Percentiles rank a stretch among this genome's conserved stretches.
Conservation (phyloP, 2,329 filamentous ascomycete species). For the Phyllosticta citrichinensis region DNA sequence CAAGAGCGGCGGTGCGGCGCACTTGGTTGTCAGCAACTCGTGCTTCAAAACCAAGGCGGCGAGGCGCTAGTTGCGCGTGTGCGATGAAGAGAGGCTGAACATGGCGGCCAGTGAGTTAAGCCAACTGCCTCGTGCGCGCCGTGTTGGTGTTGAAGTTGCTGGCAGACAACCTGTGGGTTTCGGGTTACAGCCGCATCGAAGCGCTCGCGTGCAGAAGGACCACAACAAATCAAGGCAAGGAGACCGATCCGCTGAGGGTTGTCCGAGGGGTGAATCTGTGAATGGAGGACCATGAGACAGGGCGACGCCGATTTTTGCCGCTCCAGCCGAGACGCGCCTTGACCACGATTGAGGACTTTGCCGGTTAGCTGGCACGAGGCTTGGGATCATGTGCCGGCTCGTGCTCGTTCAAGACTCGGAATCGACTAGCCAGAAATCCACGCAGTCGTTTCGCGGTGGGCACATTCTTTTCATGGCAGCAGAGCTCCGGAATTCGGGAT, state of each 20-base stretch:
- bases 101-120: conserved; percentile 32
- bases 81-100: conserved; percentile 35
- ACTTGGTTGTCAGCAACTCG: conserved; percentile 42
- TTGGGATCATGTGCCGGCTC: neutral
- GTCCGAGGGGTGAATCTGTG: neutral
- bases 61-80: conserved; percentile 36
- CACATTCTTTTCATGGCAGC: too few species aligned
- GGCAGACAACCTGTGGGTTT: conserved; percentile 40
- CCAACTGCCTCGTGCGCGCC: neutral
- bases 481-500: too few species aligned
- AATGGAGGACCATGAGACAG: neutral
- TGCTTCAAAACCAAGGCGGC: conserved; percentile 46
- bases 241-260: neutral
- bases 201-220: conserved; percentile 26
- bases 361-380: neutral
- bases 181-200: conserved; percentile 43
- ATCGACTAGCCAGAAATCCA: neutral
- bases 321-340: neutral
- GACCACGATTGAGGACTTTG: neutral
- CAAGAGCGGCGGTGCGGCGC: conserved; percentile 35
- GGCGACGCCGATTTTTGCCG: neutral
- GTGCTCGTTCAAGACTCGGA: neutral
- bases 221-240: neutral
- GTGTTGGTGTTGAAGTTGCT: neutral
- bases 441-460: too few species aligned